A percentile compares a stretch with the other conserved stretches of the same genome.
Conservation (phyloP, 345 rosid species). For the Arabidopsis suecica region DNA sequence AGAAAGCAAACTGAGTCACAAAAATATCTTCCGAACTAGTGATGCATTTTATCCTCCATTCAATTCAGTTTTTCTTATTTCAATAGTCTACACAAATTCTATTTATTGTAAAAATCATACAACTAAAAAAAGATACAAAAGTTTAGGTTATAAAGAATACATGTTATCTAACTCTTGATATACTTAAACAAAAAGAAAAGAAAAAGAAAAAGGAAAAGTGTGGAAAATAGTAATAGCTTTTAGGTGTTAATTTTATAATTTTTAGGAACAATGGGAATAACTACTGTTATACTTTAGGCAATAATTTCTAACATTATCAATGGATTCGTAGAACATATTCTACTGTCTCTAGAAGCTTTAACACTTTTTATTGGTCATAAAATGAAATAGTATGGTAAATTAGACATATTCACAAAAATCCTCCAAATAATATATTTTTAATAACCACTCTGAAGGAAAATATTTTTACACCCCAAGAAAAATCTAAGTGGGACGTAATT, state of each 20-base stretch:
- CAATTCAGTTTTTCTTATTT: neutral
- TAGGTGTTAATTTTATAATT: neutral
- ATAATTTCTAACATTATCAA: neutral
- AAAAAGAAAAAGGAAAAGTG: neutral
- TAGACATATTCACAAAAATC: neutral
- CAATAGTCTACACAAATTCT: neutral
- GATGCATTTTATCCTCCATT: neutral
- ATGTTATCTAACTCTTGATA: conserved; percentile 2
- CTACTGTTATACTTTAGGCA: conserved; percentile 1
- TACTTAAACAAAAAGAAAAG: neutral
- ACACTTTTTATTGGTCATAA: neutral
- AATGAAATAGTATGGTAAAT: conserved; percentile 7
- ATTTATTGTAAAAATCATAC: neutral
- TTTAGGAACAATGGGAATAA: conserved; percentile 12
- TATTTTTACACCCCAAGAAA: conserved; percentile 26
- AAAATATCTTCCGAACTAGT: neutral
- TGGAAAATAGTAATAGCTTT: conserved; percentile 14
- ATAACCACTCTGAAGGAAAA: neutral
- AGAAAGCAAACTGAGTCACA: neutral
- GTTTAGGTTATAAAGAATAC: neutral
- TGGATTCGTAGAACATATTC: conserved; percentile 13
- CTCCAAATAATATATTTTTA: conserved; percentile 1
- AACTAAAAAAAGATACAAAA: neutral
- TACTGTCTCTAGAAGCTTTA: neutral
- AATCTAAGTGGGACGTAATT: conserved; percentile 16